These are phyloP conservation scores for Auriculariales sp. DNA, from an alignment of 768 basidiomycete genomes.

Conservation along the genomic window DNA sequence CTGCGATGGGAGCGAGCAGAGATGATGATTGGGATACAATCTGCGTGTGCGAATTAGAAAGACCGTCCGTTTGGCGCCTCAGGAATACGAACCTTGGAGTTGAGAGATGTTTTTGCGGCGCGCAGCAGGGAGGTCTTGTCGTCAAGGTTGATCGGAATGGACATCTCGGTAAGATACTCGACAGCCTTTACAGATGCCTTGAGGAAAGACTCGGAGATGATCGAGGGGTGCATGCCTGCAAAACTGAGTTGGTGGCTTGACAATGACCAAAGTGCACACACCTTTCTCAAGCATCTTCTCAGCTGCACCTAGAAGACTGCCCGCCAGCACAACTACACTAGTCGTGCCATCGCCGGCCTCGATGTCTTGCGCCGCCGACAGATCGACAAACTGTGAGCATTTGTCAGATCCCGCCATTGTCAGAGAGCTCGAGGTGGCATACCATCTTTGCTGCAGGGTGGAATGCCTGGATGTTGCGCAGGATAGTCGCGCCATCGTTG, in stretches of 20 bases:
- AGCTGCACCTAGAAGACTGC: constrained; percentile 81
- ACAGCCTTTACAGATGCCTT: constrained; percentile 86
- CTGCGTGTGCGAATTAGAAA: constrained; percentile 23
- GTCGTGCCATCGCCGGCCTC: constrained; percentile 99
- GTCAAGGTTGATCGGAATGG: constrained; percentile 78
- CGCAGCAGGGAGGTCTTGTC: constrained; percentile 76
- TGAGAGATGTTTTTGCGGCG: constrained; percentile 88
- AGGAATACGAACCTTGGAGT: constrained; percentile 97
- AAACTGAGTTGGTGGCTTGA: not conserved
- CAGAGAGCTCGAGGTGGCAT: too few species aligned
- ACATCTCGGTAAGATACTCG: constrained; percentile 85
- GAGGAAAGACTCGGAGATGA: constrained; percentile 91
- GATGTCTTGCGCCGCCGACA: constrained; percentile 94
- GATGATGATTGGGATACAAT: constrained; percentile 99
- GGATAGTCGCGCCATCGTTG: constrained; percentile 96
- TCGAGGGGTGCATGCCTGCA: constrained; percentile 78
- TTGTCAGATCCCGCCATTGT: too few species aligned
- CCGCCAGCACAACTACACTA: constrained; percentile 91
- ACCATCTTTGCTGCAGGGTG: constrained; percentile 99
- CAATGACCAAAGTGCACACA: constrained; percentile 6
- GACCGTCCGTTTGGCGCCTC: too few species aligned
- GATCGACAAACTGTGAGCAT: constrained; percentile 87
- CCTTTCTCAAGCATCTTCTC: constrained; percentile 95
- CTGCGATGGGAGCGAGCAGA: constrained; percentile 95
- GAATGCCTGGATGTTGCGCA: constrained; percentile 87